These are phyloP conservation scores for Ilyonectria robusta DNA, from an alignment of 2,329 filamentous ascomycete genomes.

Conservation along the genomic window DNA sequence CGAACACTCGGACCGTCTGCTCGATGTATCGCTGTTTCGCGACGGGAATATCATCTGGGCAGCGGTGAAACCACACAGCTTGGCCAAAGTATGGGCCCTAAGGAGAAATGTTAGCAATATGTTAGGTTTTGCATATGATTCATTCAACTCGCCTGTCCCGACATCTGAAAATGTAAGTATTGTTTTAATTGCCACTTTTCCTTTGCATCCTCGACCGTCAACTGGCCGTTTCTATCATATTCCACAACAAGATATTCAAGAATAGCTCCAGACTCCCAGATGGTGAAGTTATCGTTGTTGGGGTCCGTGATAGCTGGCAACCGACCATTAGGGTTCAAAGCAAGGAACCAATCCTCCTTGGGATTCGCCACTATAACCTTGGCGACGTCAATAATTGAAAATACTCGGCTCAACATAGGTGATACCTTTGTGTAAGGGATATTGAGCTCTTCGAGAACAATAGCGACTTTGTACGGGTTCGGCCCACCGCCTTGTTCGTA, in stretches of 20 bases:
- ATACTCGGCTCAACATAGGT: background rate
- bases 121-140: background rate
- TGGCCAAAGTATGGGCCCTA: background rate
- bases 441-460: background rate
- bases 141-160: background rate
- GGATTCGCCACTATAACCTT: background rate
- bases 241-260: background rate
- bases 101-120: background rate
- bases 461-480: background rate
- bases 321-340: background rate
- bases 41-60: background rate
- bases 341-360: background rate
- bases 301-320: background rate
- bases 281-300: background rate
- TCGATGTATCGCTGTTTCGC: background rate
- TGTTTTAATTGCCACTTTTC: background rate
- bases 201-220: background rate
- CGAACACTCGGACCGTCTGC: background rate
- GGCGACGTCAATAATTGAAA: background rate
- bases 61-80: background rate
- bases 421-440: background rate
- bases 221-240: background rate
- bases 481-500: background rate
- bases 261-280: background rate
- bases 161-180: background rate